Conservation (phyloP, 495 filamentous ascomycete genomes). For the Talaromyces thailandensis region DNA sequence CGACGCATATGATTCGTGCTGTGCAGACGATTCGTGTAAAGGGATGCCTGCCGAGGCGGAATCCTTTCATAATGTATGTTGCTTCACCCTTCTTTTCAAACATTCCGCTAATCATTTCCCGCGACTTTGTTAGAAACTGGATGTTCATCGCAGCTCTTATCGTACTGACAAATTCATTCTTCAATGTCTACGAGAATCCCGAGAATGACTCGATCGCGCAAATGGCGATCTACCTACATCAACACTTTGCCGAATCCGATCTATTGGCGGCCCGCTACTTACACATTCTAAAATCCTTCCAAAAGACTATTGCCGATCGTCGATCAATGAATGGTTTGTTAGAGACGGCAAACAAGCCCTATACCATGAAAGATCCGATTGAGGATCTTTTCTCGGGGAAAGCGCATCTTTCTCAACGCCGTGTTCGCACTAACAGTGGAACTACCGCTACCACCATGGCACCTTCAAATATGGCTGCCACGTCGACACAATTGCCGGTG, state of each 20-base stretch:
- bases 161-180: slow-evolving; percentile 4
- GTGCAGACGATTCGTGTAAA: slow-evolving; percentile 7
- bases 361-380: neutral
- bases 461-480: neutral
- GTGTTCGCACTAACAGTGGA: neutral
- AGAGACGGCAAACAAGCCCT: neutral
- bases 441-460: neutral
- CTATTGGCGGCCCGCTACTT: slow-evolving; percentile 1
- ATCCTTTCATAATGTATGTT: slow-evolving; percentile 6
- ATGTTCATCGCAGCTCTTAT: slow-evolving; percentile 7
- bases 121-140: slow-evolving; percentile 1
- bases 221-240: slow-evolving; percentile 2
- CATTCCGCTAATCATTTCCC: neutral
- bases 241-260: slow-evolving; percentile 5
- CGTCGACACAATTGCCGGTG: neutral
- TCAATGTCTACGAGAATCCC: slow-evolving; percentile 7
- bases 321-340: neutral
- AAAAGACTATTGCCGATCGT: slow-evolving; percentile 4
- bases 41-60: slow-evolving; percentile 3
- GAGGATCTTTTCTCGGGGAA: slow-evolving; percentile 6
- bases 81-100: neutral
- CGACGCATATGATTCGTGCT: slow-evolving; percentile 7
- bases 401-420: neutral
- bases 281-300: slow-evolving; percentile 4
- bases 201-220: slow-evolving; percentile 8